Evolutionary conservation across 306 rosid genomes (phyloP), one percentile per base, ranked within the genome.

Genomic region (Vicia villosa): DNA sequence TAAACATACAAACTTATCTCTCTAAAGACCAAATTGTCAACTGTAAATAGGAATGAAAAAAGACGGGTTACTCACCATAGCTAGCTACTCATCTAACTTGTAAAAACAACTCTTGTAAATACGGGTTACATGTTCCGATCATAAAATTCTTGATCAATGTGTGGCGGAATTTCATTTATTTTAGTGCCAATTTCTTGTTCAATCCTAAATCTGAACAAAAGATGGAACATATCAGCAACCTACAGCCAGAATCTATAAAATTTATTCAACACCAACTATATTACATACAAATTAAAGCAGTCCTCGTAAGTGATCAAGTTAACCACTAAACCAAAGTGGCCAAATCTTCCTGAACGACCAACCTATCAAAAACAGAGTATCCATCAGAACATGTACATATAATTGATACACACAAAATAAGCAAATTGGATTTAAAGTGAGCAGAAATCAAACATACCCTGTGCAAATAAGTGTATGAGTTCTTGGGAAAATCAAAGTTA

Each of bases 161-260:
- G 89, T 5, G 98, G 97, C 0, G 97, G 98, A 76, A 93, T 93
- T 78, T 93, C 97, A 87, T 93, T 90, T 22, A 93, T 93, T 89
- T 93, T 96, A 17, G 98, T 90, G 40, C 94, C 98, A 74, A 90
- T 97, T 86, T 93, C 98, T 74, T 90, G 98, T 84, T 93, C 98
- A 63, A 93, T 93, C 95, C 98, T 93, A 79, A 88, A 86, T 87
- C 97, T 91, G 88, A 43, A 58, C 19, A 71, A 63, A 46, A 66
- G 6, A 55, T 3, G 4, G 19, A 74, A 56, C 1, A 49, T 37
- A 77, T 63, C 47, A 57, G 43, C 64, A 68, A 68, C 58, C 42
- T 45, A 3, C 73, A 30, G 26, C 49, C 6, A 24, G 37, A 10
- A 54, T 43, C 17, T 34, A 32, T 8, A 21, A 34, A 76, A 75